Evolutionary conservation across 495 filamentous ascomycete species (phyloP).

Genomic region (Chaetomidium leptoderma): DNA sequence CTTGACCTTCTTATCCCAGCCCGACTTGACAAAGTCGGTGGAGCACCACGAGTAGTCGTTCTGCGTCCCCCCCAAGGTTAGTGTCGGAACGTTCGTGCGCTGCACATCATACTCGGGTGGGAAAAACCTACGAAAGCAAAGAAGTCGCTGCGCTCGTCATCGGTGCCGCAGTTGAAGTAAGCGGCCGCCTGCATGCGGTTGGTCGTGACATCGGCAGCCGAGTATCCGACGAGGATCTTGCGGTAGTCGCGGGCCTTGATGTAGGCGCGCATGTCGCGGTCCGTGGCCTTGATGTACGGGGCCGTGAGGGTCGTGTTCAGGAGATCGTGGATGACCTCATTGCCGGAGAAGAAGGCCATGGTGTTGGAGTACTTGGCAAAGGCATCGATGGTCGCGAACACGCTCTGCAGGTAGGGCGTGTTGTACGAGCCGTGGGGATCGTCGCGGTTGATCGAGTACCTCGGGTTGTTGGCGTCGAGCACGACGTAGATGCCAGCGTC

Average conservation of each 20-base stretch:
- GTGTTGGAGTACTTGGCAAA: conserved; percentile 89
- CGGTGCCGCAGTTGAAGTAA: conserved; percentile 94
- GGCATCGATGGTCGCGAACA: conserved; percentile 90
- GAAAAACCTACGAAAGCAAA: conserved; percentile 76
- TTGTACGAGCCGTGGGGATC: conserved; percentile 80
- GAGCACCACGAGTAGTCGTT: conserved; percentile 99
- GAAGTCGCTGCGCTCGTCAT: conserved; percentile 87
- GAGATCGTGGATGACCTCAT: conserved; percentile 92
- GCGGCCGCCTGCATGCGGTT: conserved; percentile 87
- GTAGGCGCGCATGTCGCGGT: conserved; percentile 87
- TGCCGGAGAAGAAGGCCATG: conserved; percentile 93
- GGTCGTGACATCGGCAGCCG: conserved; percentile 77
- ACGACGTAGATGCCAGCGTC: conserved; percentile 91
- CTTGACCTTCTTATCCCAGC: conserved; percentile 89
- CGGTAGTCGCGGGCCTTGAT: conserved; percentile 70
- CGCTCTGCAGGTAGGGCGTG: conserved; percentile 80
- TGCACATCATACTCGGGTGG: background rate
- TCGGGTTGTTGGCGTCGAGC: conserved; percentile 62
- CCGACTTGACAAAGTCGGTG: conserved; percentile 71
- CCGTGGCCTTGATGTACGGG: conserved; percentile 90
- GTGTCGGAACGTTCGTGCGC: background rate
- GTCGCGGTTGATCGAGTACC: conserved; percentile 33
- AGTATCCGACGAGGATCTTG: conserved; percentile 87
- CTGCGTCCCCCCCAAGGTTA: conserved; percentile 27
- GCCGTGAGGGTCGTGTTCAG: conserved; percentile 67